Evolutionary conservation across 306 rosid species (phyloP).

Genomic region (Pueraria montana): DNA sequence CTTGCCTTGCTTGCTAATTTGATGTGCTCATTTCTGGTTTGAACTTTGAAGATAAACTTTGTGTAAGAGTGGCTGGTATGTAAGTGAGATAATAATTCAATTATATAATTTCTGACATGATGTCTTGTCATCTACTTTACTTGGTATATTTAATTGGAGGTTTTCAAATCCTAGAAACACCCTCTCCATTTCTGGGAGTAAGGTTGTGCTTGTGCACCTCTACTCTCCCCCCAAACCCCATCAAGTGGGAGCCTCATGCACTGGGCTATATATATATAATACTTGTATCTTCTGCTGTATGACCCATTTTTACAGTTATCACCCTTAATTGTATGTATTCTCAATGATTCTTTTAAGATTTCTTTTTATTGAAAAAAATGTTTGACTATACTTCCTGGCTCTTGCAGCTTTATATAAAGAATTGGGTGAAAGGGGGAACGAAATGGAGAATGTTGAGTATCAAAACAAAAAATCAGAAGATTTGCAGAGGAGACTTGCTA

Average conservation of each 20-base stretch:
- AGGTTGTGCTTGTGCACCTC: not conserved
- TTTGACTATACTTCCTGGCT: slow-evolving; percentile 21
- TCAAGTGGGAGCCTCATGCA: not conserved
- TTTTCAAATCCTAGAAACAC: not conserved
- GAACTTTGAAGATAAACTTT: slow-evolving; percentile 19
- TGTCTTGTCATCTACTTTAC: not conserved
- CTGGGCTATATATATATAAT: not conserved
- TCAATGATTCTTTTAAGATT: slow-evolving; percentile 21
- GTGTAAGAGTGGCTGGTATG: slow-evolving; percentile 30
- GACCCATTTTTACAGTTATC: too few species aligned
- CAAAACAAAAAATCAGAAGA: slow-evolving; percentile 75
- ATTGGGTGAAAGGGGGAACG: slow-evolving; percentile 89
- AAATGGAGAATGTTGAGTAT: slow-evolving; percentile 90
- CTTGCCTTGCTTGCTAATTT: slow-evolving; percentile 16
- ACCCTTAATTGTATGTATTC: slow-evolving; percentile 9
- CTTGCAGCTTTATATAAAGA: slow-evolving; percentile 85
- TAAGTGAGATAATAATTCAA: not conserved
- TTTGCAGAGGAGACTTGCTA: slow-evolving; percentile 77
- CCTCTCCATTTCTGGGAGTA: not conserved
- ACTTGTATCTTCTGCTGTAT: too few species aligned
- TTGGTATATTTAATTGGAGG: slow-evolving; percentile 27
- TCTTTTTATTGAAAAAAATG: not conserved
- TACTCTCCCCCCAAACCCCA: not conserved
- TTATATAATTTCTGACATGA: not conserved
- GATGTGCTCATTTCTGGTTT: not conserved